phyloP scores from a whole-genome alignment of 2,329 filamentous ascomycete species.

The Cryoendolithus antarcticus region DNA sequence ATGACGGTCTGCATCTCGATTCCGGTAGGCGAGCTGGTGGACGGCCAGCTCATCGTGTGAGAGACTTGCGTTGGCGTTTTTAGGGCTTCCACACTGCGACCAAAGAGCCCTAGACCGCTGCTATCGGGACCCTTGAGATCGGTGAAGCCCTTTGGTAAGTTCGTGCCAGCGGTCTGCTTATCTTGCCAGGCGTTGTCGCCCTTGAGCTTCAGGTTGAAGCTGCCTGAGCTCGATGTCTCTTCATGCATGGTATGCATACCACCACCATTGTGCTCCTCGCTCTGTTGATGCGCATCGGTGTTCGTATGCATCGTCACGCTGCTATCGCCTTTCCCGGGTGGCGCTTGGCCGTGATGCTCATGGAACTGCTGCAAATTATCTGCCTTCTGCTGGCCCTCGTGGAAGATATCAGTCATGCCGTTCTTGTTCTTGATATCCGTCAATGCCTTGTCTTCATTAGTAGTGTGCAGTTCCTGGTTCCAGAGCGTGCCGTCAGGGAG shows the following conservation, averaged over 20 bases:
- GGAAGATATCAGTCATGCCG: background rate
- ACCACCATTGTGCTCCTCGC: slow-evolving; percentile 4
- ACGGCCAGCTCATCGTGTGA: background rate
- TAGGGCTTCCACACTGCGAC: background rate
- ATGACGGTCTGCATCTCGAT: background rate
- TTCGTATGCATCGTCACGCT: background rate
- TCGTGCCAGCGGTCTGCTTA: background rate
- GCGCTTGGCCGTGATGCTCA: background rate
- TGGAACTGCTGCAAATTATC: background rate
- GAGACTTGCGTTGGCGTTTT: background rate
- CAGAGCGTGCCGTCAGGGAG: background rate
- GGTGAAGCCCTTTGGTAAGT: background rate
- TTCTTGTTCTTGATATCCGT: background rate
- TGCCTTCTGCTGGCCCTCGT: background rate
- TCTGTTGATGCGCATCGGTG: slow-evolving; percentile 1
- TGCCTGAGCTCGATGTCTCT: background rate
- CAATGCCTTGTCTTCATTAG: background rate
- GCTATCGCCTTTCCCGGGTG: background rate
- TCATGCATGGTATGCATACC: slow-evolving; percentile 2
- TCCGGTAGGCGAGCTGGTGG: background rate
- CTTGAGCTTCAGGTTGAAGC: background rate
- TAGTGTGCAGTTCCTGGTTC: background rate
- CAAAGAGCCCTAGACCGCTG: background rate
- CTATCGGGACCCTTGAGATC: background rate
- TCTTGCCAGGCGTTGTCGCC: background rate